Conservation (phyloP, 768 basidiomycete genomes). For the Tulasnella sp. region DNA sequence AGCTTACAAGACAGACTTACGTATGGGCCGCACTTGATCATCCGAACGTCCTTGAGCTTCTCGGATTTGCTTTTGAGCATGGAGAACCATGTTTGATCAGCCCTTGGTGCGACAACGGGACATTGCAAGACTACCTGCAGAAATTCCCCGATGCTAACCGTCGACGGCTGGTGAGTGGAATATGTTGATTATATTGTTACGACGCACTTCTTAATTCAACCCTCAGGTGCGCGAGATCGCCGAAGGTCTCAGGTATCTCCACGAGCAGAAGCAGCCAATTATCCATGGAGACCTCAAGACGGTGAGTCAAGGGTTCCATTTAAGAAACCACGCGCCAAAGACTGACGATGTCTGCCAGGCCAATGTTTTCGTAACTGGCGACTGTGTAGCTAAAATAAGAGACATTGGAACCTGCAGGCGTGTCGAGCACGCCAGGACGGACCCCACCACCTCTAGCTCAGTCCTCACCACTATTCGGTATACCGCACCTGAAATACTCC, state of each 20-base stretch:
- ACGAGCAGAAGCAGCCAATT: neutral
- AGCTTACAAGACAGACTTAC: neutral
- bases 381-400: neutral
- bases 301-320: constrained; percentile 13
- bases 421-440: neutral
- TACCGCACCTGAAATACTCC: neutral
- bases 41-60: neutral
- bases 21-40: neutral
- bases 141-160: constrained; percentile 46
- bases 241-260: neutral
- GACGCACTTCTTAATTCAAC: neutral
- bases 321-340: neutral
- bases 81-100: constrained; percentile 48
- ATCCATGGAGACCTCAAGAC: constrained; percentile 31
- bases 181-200: neutral
- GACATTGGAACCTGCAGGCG: neutral
- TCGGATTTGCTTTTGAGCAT: neutral
- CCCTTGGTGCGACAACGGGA: constrained; percentile 56
- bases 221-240: neutral
- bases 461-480: neutral
- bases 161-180: constrained; percentile 41
- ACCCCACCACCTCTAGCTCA: neutral
- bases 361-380: neutral
- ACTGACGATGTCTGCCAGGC: neutral
- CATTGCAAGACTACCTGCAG: constrained; percentile 50